These are phyloP conservation scores for Vitis cinerea DNA, from an alignment of 164 flowering plant genomes.

Conservation along the genomic window DNA sequence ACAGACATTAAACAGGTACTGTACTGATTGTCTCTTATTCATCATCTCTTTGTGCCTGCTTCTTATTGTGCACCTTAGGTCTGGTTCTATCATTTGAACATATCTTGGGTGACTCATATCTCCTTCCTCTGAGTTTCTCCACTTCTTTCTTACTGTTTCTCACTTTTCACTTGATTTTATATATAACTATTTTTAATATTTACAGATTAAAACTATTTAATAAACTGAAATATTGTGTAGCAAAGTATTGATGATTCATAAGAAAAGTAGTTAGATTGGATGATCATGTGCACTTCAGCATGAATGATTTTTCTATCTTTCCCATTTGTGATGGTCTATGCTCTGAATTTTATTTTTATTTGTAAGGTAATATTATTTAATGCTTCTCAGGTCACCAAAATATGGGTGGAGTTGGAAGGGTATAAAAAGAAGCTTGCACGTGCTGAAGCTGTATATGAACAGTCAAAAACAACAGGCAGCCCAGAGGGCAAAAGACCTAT, in stretches of 20 bases:
- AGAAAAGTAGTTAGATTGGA: no score
- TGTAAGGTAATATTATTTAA: background rate
- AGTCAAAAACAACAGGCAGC: constrained; percentile 42
- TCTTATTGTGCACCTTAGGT: background rate
- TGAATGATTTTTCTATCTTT: no score
- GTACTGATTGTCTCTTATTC: background rate
- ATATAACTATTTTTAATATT: no score
- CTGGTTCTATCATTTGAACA: no score
- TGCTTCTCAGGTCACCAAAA: constrained; percentile 57
- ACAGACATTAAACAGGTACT: constrained; percentile 78
- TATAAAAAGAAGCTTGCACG: constrained; percentile 78
- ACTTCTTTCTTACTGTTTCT: no score
- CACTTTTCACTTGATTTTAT: no score
- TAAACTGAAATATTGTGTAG: no score
- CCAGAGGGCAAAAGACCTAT: constrained; percentile 71
- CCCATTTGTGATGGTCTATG: background rate
- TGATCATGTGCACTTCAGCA: no score
- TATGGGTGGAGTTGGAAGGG: constrained; percentile 68
- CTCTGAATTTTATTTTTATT: background rate
- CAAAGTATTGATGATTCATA: no score
- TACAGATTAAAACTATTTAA: no score
- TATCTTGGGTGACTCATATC: no score
- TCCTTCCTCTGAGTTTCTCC: no score
- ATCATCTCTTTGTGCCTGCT: background rate
- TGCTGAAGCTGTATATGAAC: constrained; percentile 67